Evolutionary conservation across 352 stramenopile genomes (phyloP).

Genomic region (Phytopythium montanum): DNA sequence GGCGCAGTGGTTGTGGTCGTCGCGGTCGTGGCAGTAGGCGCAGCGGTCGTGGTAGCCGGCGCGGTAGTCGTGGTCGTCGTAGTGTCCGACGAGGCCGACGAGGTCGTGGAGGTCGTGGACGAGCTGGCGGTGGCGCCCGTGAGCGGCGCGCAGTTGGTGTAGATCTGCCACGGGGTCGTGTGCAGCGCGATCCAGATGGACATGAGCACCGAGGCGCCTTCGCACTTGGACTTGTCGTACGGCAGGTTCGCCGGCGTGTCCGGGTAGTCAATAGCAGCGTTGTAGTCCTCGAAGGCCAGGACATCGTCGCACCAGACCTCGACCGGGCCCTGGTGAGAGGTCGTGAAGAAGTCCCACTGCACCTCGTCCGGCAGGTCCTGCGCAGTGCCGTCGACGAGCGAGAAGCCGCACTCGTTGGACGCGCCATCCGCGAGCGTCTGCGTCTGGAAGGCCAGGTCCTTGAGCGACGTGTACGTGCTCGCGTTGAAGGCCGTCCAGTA

Average conservation of each 20-base stretch:
- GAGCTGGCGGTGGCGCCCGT: conserved; percentile 2
- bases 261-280: conserved; percentile 32
- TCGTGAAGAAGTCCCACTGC: conserved; percentile 34
- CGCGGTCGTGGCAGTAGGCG: conserved; percentile 17
- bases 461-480: conserved; percentile 30
- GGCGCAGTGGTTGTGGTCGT: conserved; percentile 16
- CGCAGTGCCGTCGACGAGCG: conserved; percentile 23
- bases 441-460: conserved; percentile 19
- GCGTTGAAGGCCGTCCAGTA: conserved; percentile 25
- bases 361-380: conserved; percentile 23
- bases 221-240: conserved; percentile 38
- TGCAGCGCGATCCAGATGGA: conserved; percentile 41
- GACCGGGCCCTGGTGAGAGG: conserved; percentile 34
- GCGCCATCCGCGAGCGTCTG: conserved; percentile 14
- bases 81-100: conserved; percentile 17
- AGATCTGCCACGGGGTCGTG: conserved; percentile 38
- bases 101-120: conserved; percentile 8
- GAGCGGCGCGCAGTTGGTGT: conserved; percentile 43
- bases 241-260: conserved; percentile 22
- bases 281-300: conserved; percentile 33
- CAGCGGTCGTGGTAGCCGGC: conserved; percentile 4
- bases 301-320: conserved; percentile 53
- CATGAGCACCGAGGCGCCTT: conserved; percentile 29
- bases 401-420: conserved; percentile 29
- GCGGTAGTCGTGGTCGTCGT: no score